phyloP scores from a whole-genome alignment of 768 basidiomycete genomes.

The Sporobolomyces roseus region DNA sequence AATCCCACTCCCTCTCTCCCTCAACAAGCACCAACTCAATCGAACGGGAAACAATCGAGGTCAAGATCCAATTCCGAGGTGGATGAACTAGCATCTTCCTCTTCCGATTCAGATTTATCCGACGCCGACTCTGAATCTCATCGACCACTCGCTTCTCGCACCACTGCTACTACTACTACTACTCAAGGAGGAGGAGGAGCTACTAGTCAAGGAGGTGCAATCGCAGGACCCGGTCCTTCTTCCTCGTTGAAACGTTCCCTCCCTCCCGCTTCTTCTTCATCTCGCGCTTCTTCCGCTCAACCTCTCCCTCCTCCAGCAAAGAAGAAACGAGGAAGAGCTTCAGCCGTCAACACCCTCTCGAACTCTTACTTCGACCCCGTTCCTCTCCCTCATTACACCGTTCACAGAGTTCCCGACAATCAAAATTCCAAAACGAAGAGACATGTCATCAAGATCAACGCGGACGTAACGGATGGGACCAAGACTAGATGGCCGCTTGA shows the following conservation, averaged over 20 bases:
- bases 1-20: neutral
- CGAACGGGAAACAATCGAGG: no score
- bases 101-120: no score
- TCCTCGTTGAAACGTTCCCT: neutral
- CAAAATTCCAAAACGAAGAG: slow-evolving; percentile 7
- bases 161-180: neutral
- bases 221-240: slow-evolving; percentile 12
- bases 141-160: neutral
- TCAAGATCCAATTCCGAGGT: no score
- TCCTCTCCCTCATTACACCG: slow-evolving; percentile 31
- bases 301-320: neutral
- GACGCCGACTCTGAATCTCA: neutral
- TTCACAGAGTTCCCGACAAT: neutral
- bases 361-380: neutral
- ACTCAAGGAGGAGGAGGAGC: neutral
- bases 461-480: slow-evolving; percentile 20
- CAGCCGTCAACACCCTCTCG: neutral
- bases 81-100: neutral
- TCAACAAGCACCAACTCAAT: neutral
- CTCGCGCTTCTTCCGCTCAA: neutral
- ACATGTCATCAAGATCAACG: slow-evolving; percentile 13
- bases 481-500: neutral
- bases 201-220: neutral
- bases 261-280: neutral
- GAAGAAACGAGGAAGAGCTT: slow-evolving; percentile 1